These are phyloP conservation scores for Penicillium sp. DNA, from an alignment of 2,329 filamentous ascomycete genomes.

Conservation along the genomic window DNA sequence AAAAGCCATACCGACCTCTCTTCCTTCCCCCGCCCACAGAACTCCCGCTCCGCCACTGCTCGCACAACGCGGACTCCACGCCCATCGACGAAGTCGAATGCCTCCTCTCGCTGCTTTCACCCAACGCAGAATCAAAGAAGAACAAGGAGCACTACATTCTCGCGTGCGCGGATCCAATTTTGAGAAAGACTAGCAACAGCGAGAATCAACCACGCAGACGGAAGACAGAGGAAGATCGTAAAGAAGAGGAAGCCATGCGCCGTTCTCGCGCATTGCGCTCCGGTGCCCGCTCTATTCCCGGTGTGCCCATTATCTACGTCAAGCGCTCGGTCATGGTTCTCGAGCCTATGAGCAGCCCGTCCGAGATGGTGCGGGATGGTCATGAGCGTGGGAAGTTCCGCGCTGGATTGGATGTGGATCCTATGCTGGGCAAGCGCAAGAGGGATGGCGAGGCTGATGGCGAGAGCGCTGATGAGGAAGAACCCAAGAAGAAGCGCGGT, in stretches of 20 bases:
- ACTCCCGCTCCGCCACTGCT: conserved; percentile 48
- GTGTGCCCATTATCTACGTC: conserved; percentile 51
- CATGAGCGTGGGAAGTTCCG: conserved; percentile 49
- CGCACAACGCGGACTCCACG: conserved; percentile 43
- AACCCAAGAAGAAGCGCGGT: conserved; percentile 34
- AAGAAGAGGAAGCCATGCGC: conserved; percentile 31
- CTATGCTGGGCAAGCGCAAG: conserved; percentile 36
- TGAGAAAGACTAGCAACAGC: conserved; percentile 25
- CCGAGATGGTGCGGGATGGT: conserved; percentile 42
- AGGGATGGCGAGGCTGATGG: conserved; percentile 26
- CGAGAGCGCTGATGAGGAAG: conserved; percentile 18
- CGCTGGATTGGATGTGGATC: conserved; percentile 38
- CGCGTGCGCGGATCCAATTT: conserved; percentile 41
- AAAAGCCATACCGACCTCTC: conserved; percentile 39
- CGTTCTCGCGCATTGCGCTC: conserved; percentile 36
- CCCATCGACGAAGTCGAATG: conserved; percentile 47
- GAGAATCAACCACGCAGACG: conserved; percentile 34
- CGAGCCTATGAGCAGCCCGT: conserved; percentile 47
- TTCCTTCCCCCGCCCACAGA: conserved; percentile 47
- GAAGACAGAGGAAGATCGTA: conserved; percentile 30
- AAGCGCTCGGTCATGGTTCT: conserved; percentile 52
- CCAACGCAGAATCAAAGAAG: conserved; percentile 38
- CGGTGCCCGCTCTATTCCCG: conserved; percentile 44
- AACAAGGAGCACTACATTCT: conserved; percentile 51
- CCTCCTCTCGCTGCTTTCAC: conserved; percentile 45